Evolutionary conservation across 192 early-diverging fungal genomes (phyloP).

Genomic region (Blastocladiella britannica): DNA sequence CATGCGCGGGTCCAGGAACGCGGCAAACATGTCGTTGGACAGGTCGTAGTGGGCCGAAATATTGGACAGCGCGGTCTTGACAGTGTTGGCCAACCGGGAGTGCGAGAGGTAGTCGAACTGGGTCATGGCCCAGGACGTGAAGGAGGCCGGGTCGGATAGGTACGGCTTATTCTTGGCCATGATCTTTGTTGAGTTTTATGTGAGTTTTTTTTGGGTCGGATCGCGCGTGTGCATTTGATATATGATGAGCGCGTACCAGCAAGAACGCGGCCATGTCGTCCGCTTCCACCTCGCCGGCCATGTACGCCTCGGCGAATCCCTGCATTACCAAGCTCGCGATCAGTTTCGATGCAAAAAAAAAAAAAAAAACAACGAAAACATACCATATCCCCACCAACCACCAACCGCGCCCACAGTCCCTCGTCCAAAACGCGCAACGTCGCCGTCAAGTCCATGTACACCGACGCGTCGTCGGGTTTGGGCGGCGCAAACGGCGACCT

Average conservation of each 20-base stretch:
- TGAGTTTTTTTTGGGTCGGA: too few species aligned
- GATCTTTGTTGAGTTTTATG: too few species aligned
- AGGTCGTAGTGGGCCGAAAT: constrained; percentile 55
- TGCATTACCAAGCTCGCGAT: constrained; percentile 9
- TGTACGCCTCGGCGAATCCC: constrained; percentile 54
- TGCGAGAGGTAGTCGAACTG: constrained; percentile 28
- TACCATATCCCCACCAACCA: constrained; percentile 24
- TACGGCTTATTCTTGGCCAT: constrained; percentile 35
- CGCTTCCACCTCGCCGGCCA: constrained; percentile 35
- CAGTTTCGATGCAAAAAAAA: not conserved
- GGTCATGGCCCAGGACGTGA: constrained; percentile 24
- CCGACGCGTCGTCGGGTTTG: not conserved
- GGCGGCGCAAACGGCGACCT: too few species aligned
- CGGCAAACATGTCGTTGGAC: constrained; percentile 51
- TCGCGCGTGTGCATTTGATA: too few species aligned
- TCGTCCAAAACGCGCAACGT: constrained; percentile 26
- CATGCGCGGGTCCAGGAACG: constrained; percentile 43
- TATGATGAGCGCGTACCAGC: constrained; percentile 15
- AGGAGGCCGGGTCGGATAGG: constrained; percentile 18
- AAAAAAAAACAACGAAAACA: constrained; percentile 2
- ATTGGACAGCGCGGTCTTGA: constrained; percentile 34
- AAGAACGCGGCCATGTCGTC: constrained; percentile 31
- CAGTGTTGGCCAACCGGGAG: constrained; percentile 39
- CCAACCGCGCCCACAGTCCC: constrained; percentile 40
- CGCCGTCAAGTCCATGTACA: constrained; percentile 12